These are phyloP conservation scores for Dittrichia graveolens DNA, from an alignment of 129 eudicot genomes.

Conservation along the genomic window DNA sequence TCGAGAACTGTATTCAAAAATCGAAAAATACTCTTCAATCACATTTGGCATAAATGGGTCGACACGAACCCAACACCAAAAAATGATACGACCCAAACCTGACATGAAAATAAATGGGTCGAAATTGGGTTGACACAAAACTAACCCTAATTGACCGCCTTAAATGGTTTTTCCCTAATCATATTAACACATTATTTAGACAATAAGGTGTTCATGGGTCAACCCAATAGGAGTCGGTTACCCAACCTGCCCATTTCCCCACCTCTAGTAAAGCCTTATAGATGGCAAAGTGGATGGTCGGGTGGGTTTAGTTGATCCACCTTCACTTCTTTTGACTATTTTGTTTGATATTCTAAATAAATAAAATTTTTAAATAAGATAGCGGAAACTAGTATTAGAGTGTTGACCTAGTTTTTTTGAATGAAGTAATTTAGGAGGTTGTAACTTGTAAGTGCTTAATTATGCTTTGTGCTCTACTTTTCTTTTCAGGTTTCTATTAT, in stretches of 20 bases:
- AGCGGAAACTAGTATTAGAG: not conserved
- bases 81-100: too few relatives aligned
- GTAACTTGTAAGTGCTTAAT: conserved; percentile 1
- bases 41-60: too few relatives aligned
- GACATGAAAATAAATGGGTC: too few relatives aligned
- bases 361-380: not conserved
- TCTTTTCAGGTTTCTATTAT: not conserved
- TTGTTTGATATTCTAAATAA: not conserved
- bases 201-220: not conserved
- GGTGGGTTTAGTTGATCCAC: not conserved
- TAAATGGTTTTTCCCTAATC: conserved; percentile 3
- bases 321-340: not conserved
- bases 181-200: not conserved
- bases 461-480: not conserved
- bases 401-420: not conserved
- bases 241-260: not conserved
- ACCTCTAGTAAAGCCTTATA: not conserved
- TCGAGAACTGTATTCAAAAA: too few relatives aligned
- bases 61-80: too few relatives aligned
- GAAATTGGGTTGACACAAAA: too few relatives aligned
- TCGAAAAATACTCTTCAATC: too few relatives aligned
- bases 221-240: too few relatives aligned
- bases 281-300: not conserved
- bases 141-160: too few relatives aligned
- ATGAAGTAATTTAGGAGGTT: conserved; percentile 6